Evolutionary conservation across 2,329 filamentous ascomycete genomes (phyloP).

Genomic region (Ceratocystis papillata): DNA sequence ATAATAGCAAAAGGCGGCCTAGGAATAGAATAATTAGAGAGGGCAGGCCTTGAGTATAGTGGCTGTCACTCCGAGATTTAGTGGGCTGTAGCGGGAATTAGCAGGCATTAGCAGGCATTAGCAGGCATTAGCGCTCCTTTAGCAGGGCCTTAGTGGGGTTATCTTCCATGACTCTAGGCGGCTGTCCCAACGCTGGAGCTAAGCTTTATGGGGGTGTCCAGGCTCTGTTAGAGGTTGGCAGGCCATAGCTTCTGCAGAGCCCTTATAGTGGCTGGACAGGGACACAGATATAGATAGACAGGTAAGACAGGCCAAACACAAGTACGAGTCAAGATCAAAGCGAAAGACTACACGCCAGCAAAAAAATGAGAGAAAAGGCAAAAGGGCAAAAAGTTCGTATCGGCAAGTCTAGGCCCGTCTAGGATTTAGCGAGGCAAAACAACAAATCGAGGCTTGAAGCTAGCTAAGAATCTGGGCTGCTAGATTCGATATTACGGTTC

Average conservation of each 20-base stretch:
- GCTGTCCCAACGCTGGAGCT: neutral
- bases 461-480: neutral
- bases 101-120: too few species aligned
- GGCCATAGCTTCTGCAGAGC: constrained; percentile 6
- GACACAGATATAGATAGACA: neutral
- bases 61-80: neutral
- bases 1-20: too few species aligned
- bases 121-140: too few species aligned
- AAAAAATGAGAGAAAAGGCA: neutral
- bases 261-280: neutral
- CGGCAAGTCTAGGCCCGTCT: neutral
- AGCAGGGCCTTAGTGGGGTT: neutral
- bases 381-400: neutral
- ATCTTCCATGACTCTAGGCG: neutral
- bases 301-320: neutral
- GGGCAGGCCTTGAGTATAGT: neutral
- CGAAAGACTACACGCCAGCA: neutral
- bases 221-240: neutral
- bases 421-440: constrained; percentile 11
- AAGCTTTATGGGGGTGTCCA: neutral
- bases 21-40: too few species aligned
- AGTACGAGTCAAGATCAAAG: neutral
- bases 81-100: neutral
- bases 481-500: too few species aligned
- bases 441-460: neutral